Base-by-base conservation (phyloP, 768 basidiomycete species). In the Rhizopogon rudus region DNA sequence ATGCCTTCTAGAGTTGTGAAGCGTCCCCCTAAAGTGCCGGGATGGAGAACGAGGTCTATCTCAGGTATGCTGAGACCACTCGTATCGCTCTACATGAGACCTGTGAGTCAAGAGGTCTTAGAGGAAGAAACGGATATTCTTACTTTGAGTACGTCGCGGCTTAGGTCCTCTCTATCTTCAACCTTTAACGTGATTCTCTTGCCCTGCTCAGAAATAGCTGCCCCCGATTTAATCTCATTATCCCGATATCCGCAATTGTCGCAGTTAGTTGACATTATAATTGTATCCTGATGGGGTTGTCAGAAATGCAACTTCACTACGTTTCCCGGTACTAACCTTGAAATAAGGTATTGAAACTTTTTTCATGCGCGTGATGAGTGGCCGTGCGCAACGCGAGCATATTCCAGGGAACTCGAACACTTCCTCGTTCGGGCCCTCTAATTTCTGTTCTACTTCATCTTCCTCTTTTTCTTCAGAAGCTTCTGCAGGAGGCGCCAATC, bases 221-320 rank as follows among this genome's bases (percentile, higher is more conserved):
- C 74, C 20, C 96, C 93, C 5, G 93, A 91, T 70, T 99, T 99
- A 65, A 99, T 89, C 73, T 99, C 97, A 64, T 95, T 98, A 71
- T 99, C 97, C 55, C 92, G 81, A 71, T 98, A 99, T 1, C 97
- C 97, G 70, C 97, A 99, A 51, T 75, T 71, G 55, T 94, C 92
- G 68, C 97, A 98, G 68, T 97, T 98, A 6, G 95, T 95, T 22
- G 96, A 96, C 94, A 98, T 98, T 72, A 98, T 96, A 52, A 98
- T 73, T 54, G 93, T 87, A 62, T 99, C 94, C 95, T 97, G 52
- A 59, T 6, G 35, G 7, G 25, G 17, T 41, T 9, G 33, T 40
- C 3, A 37, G 31, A 6, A 46, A 35, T 3, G 7, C 14, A 42
- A 45, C 31, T 25, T 41, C 1, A 20, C 40, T 37, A 9, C 8